Evolutionary conservation across 2,329 filamentous ascomycete genomes (phyloP).

Genomic region (Exophiala mesophila): DNA sequence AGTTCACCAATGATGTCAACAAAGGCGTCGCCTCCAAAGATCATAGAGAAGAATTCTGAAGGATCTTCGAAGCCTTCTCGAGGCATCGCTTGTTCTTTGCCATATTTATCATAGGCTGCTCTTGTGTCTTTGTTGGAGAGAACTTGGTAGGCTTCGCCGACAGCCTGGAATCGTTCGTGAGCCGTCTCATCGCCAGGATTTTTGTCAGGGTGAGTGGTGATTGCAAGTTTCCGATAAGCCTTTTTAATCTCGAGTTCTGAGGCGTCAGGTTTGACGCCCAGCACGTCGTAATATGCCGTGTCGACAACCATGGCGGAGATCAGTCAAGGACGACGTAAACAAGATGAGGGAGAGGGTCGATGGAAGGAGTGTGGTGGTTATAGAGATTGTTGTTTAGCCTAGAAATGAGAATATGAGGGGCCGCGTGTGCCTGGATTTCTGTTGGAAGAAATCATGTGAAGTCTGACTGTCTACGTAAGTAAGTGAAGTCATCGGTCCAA

Average conservation of each 20-base stretch:
- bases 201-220: constrained; percentile 68
- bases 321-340: neutral
- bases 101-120: constrained; percentile 91
- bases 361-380: no score
- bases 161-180: constrained; percentile 86
- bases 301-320: constrained; percentile 70
- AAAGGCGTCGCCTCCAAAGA: constrained; percentile 96
- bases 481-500: no score
- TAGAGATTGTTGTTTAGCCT: no score
- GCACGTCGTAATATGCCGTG: constrained; percentile 80
- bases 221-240: constrained; percentile 90
- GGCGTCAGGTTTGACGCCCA: constrained; percentile 78
- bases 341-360: no score
- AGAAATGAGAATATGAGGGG: no score
- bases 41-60: constrained; percentile 95
- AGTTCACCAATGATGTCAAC: constrained; percentile 97
- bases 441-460: no score
- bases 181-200: constrained; percentile 94
- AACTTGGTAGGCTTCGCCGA: constrained; percentile 68
- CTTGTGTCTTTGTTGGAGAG: constrained; percentile 82
- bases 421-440: no score
- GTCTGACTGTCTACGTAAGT: no score
- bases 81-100: constrained; percentile 90
- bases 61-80: constrained; percentile 92
- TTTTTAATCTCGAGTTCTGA: constrained; percentile 94